Base-by-base conservation (phyloP, 2,329 filamentous ascomycete genomes). In the Fusarium globosum region DNA sequence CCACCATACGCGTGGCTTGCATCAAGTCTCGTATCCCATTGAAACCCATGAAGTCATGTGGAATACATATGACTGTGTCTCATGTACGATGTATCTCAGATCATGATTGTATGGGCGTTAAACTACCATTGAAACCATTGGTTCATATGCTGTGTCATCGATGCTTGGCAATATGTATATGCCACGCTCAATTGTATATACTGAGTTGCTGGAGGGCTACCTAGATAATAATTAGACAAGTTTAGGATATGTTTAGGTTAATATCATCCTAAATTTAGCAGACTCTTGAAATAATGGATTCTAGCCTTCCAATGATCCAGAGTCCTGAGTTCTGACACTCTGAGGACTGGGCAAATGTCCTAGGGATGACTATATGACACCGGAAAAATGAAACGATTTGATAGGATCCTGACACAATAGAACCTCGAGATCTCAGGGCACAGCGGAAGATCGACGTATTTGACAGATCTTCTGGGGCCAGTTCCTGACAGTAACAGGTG, bases 1-100 rank as follows among this genome's bases (percentile, higher is more conserved):
- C 66, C 68, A 75, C 71, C 66, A 61, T 71, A 76, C 66, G 74
- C 66, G 73, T 65, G 74, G 68, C 71, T 68, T 68, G 61, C 41
- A 59, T 42, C n/a, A 33, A 30, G 21, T 41, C 36, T 56, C 59
- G 48, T 69, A 51, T 59, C 38, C 26, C 7, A 18, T 26, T 63
- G 18, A 41, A 48, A 43, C 33, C 23, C 41, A 65, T 51, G 43
- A 57, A 55, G 41, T 51, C 51, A 65, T 60, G 41, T 26, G 57
- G 35, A 35, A 48, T 36, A 48, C 26, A 21, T 43, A 23, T 42
- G 56, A 45, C 41, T 21, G n/a, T 43, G 59, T 39, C 48, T 13
- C 18, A n/a, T 42, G 36, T 28, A 39, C 6, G 30, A 28, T 41
- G 20, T 15, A 20, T 61, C 38, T 61, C 38, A 41, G 45, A 46